These are phyloP conservation scores for Yamadazyma pseudoaaseri DNA, from an alignment of 1,139 yeast species.

Conservation along the genomic window DNA sequence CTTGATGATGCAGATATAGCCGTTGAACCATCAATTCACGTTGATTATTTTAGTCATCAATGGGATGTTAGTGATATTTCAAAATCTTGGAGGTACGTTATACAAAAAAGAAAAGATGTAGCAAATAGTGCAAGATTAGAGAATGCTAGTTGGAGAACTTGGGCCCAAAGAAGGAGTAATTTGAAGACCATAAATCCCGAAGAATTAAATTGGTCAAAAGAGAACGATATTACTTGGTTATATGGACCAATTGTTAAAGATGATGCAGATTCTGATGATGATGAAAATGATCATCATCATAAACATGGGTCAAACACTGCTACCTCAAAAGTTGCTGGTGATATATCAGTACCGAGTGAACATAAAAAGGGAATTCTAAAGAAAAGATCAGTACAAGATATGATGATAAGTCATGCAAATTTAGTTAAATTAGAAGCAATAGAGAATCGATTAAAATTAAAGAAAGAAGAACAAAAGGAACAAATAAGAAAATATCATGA, in stretches of 20 bases:
- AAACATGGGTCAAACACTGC: slow-evolving; percentile 29
- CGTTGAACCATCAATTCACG: slow-evolving; percentile 83
- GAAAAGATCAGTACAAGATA: slow-evolving; percentile 76
- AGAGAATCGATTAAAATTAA: slow-evolving; percentile 29
- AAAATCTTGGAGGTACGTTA: slow-evolving; percentile 92
- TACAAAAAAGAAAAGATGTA: slow-evolving; percentile 71
- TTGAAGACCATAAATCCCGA: slow-evolving; percentile 72
- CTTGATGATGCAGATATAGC: slow-evolving; percentile 85
- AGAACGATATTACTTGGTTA: slow-evolving; percentile 78
- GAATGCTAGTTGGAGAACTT: slow-evolving; percentile 83
- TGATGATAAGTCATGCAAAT: slow-evolving; percentile 60
- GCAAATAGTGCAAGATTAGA: slow-evolving; percentile 69
- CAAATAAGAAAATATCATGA: slow-evolving; percentile 18
- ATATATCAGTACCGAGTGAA: slow-evolving; percentile 32
- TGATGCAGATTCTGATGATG: slow-evolving; percentile 29
- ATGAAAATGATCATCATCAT: slow-evolving; percentile 16
- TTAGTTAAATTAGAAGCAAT: slow-evolving; percentile 48
- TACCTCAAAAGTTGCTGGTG: slow-evolving; percentile 48
- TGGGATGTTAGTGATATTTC: slow-evolving; percentile 96
- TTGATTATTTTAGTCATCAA: slow-evolving; percentile 89
- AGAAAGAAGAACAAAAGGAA: slow-evolving; percentile 24
- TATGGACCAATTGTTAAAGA: slow-evolving; percentile 72
- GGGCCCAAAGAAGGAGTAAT: slow-evolving; percentile 75
- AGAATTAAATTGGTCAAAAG: slow-evolving; percentile 76
- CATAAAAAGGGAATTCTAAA: slow-evolving; percentile 63